Evolutionary conservation across 2,329 filamentous ascomycete species (phyloP), one percentile per base, ranked within the genome.

Genomic region (Paraphaeosphaeria sporulosa): DNA sequence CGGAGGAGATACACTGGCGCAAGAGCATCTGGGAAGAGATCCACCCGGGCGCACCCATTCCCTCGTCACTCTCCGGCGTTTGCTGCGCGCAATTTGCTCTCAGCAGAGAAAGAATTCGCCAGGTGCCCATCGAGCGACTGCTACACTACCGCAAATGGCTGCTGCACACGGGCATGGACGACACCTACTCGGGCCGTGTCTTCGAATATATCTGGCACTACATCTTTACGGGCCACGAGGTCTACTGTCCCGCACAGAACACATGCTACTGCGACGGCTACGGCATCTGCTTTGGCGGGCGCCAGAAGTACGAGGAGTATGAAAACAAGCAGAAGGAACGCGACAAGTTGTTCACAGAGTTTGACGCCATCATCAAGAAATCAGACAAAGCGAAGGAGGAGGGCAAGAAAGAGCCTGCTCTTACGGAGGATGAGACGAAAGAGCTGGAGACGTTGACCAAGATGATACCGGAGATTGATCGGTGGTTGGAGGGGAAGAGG

Each of bases 221-320:
- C 63, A 77, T 78, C 47, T 78, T 78, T 65, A 78, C 76, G 0
- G 72, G 75, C 34, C 73, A 77, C 60, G 76, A 76, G 48, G 69
- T 77, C 15, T 76, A 74, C 57, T 78, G 76, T 51, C 76, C 76
- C 6, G 72, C 75, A n/a, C 71, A 72, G 67, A 77, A 78, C 60
- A 71, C 74, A 0, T 78, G 88, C 75, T 87, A 88, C 63, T 90
- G 88, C 72, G 87, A 89, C 61, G 87, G 85, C 4, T 90, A 87
- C 61, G 87, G 87, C 0, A 76, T 88, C 17, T 90, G 88, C 65
- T 89, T 89, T 63, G 85, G 83, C 21, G 79, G 79, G 3, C 78
- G 81, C 30, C 72, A 80, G 15, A 77, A 81, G 57, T 87, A 83
- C 55, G 77, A 83, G 36, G 73, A 79, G 8, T 87, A 81, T 71